Conservation (phyloP, 768 basidiomycete genomes). For the Suillus weaverae region DNA sequence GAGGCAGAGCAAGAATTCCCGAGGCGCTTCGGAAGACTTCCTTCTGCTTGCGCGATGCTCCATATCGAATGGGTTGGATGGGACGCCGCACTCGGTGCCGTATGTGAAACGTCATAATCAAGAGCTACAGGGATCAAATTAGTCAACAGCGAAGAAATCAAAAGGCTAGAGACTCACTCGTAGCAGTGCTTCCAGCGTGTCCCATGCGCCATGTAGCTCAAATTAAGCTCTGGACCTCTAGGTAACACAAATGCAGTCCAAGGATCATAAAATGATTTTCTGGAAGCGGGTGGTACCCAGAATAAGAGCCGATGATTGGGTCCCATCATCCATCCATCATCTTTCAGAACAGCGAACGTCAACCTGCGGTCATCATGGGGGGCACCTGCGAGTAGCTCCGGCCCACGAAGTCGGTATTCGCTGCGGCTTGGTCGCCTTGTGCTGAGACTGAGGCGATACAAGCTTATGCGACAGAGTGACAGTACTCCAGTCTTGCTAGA, state of each 20-base stretch:
- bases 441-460: not conserved
- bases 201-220: too few relatives aligned
- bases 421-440: not conserved
- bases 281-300: not conserved
- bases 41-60: conserved; percentile 43
- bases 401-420: not conserved
- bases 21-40: conserved; percentile 36
- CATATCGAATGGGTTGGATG: conserved; percentile 33
- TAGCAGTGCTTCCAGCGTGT: too few relatives aligned
- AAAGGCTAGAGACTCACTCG: too few relatives aligned
- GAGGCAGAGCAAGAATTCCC: conserved; percentile 40
- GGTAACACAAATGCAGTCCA: too few relatives aligned
- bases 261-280: too few relatives aligned
- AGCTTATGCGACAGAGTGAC: not conserved
- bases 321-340: not conserved
- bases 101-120: conserved; percentile 39
- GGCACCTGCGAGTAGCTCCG: not conserved
- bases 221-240: too few relatives aligned
- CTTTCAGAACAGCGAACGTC: not conserved
- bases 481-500: not conserved
- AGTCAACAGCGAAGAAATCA: too few relatives aligned
- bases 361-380: not conserved
- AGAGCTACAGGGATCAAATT: too few relatives aligned
- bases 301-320: not conserved
- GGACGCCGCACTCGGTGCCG: conserved; percentile 41